These are phyloP conservation scores for Zostera marina DNA, from an alignment of 116 monocot species.

Conservation along the genomic window DNA sequence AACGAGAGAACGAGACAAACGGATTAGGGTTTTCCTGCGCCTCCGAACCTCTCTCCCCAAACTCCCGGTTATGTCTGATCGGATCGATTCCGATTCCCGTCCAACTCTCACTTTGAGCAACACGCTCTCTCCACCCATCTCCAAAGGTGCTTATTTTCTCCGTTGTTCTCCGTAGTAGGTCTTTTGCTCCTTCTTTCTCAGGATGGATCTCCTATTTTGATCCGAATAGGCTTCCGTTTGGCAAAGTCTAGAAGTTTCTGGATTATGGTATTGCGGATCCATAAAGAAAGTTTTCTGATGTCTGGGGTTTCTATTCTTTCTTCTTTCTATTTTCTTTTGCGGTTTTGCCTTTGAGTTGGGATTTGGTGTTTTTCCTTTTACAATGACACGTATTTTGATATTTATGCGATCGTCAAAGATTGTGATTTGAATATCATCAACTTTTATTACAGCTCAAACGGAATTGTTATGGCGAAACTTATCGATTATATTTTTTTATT, in stretches of 20 bases:
- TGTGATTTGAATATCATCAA: background rate
- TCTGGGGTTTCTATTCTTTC: background rate
- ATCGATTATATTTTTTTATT: background rate
- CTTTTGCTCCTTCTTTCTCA: background rate
- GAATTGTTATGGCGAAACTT: background rate
- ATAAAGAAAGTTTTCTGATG: background rate
- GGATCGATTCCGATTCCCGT: slow-evolving; percentile 1
- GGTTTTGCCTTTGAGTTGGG: background rate
- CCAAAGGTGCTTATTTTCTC: slow-evolving; percentile 4
- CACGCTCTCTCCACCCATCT: background rate
- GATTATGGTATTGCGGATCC: too few species aligned
- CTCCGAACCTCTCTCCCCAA: too few species aligned
- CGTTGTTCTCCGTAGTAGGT: background rate
- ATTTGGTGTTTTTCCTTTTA: background rate
- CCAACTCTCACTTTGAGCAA: background rate
- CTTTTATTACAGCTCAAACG: background rate
- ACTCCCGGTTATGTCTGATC: background rate
- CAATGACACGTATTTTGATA: background rate
- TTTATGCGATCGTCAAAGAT: background rate
- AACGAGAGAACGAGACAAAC: background rate
- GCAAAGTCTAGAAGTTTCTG: too few species aligned
- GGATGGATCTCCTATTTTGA: background rate
- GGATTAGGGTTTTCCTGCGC: slow-evolving; percentile 5
- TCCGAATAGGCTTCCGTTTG: too few species aligned
- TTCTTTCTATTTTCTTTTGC: background rate